phyloP scores from a whole-genome alignment of 257 asterid species.

The Solanum gandarillasii region DNA sequence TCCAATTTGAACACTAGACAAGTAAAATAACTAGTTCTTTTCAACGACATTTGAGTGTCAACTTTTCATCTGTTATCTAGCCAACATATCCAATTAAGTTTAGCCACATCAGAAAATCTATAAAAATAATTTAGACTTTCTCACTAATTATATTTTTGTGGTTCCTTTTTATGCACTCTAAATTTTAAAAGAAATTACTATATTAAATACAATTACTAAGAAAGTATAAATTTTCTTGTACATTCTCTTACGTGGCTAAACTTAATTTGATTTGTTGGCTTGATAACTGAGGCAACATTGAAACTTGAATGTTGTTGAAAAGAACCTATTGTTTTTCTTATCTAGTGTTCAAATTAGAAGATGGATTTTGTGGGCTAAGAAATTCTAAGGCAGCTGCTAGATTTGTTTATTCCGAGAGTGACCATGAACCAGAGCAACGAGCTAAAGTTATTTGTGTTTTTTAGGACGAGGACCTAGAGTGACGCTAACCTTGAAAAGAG shows the following conservation, averaged over 20 bases:
- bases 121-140: too few relatives aligned
- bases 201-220: too few relatives aligned
- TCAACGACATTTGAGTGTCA: background rate
- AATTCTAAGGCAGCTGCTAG: too few relatives aligned
- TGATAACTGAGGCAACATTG: background rate
- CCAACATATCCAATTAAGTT: conserved; percentile 32
- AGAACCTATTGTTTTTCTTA: background rate
- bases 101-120: too few relatives aligned
- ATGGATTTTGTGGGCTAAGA: background rate
- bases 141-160: too few relatives aligned
- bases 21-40: conserved; percentile 23
- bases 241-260: background rate
- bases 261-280: background rate
- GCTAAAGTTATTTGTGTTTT: too few relatives aligned
- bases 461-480: too few relatives aligned
- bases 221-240: background rate
- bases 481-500: too few relatives aligned
- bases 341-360: background rate
- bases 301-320: background rate
- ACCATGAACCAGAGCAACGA: too few relatives aligned
- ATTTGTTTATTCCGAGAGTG: too few relatives aligned
- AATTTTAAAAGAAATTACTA: too few relatives aligned
- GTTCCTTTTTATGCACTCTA: too few relatives aligned
- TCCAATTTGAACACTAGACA: conserved; percentile 31
- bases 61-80: conserved; percentile 43